phyloP scores from a whole-genome alignment of 2,329 filamentous ascomycete species.

The Orbilia blumenaviensis region DNA sequence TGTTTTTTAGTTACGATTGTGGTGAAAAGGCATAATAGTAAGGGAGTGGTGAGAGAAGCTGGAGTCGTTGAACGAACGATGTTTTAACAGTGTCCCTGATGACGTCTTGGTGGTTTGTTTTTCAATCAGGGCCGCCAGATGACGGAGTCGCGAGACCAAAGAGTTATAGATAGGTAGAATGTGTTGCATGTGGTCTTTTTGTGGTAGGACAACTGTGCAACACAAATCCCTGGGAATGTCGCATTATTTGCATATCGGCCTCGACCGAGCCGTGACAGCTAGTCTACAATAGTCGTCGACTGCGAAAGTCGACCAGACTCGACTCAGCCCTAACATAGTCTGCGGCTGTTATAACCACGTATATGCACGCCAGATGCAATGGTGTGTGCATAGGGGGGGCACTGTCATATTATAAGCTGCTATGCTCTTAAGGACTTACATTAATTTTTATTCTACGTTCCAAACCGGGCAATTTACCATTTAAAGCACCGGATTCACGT shows the following conservation, averaged over 20 bases:
- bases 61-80: too few relatives aligned
- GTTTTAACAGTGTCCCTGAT: neutral
- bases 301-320: neutral
- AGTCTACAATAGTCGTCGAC: too few relatives aligned
- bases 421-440: neutral
- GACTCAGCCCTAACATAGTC: conserved; percentile 7
- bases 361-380: conserved; percentile 20
- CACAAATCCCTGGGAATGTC: conserved; percentile 12
- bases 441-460: neutral
- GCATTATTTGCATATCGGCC: neutral
- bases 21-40: neutral
- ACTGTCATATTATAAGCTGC: neutral
- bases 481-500: conserved; percentile 17
- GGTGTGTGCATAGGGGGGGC: neutral
- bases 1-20: too few relatives aligned
- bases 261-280: neutral
- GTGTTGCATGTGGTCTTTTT: conserved; percentile 45
- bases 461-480: conserved; percentile 9
- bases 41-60: neutral
- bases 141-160: neutral
- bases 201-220: conserved; percentile 29
- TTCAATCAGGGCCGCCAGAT: conserved; percentile 12
- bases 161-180: neutral
- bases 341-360: too few relatives aligned
- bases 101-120: neutral